phyloP scores from a whole-genome alignment of 2,329 filamentous ascomycete species.

The Nemania serpens region DNA sequence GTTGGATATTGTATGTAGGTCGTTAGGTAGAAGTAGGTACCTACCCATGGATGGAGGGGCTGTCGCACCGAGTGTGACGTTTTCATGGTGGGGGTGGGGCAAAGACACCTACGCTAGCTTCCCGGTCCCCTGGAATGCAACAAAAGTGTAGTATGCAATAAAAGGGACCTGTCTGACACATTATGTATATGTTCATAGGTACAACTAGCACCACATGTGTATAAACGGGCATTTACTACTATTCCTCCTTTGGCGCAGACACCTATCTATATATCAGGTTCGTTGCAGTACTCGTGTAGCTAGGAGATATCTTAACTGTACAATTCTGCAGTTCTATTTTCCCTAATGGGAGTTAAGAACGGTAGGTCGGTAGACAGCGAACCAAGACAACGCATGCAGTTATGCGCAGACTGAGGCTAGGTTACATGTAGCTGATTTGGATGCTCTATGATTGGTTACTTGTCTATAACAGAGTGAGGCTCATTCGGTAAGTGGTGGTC shows the following conservation, averaged over 20 bases:
- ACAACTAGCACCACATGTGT: too few species aligned
- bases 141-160: constrained; percentile 14
- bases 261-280: not conserved
- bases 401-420: not conserved
- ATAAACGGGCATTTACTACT: too few species aligned
- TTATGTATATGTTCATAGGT: too few species aligned
- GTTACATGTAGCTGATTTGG: constrained; percentile 1
- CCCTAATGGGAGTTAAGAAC: too few species aligned
- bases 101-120: not conserved
- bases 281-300: too few species aligned
- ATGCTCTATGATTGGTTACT: constrained; percentile 13
- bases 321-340: too few species aligned
- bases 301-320: too few species aligned
- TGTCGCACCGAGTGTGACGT: constrained; percentile 9
- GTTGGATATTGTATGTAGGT: not conserved
- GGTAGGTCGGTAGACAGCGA: too few species aligned
- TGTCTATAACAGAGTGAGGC: constrained; percentile 14
- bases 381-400: too few species aligned
- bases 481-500: not conserved
- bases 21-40: too few species aligned
- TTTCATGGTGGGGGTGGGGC: constrained; percentile 28
- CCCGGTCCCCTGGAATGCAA: not conserved
- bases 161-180: not conserved
- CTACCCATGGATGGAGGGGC: constrained; percentile 18
- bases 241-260: too few species aligned